phyloP scores from a whole-genome alignment of 2,329 filamentous ascomycete species.

The Sclerotiophoma versabilis region DNA sequence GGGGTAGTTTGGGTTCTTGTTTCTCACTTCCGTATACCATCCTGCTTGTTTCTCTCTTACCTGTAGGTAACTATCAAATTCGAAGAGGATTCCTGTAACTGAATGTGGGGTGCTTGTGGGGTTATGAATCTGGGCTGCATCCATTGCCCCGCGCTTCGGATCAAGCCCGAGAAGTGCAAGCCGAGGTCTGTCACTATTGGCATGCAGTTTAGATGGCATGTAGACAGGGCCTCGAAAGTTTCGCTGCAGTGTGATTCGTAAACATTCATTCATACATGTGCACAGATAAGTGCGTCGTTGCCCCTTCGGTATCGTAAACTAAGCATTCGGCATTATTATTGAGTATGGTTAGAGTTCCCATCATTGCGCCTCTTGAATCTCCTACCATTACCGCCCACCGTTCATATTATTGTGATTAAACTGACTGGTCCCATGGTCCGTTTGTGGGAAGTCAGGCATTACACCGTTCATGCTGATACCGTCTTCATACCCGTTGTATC shows the following conservation, averaged over 20 bases:
- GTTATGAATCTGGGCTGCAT: background rate
- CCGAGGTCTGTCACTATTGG: background rate
- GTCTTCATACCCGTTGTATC: conserved; percentile 46
- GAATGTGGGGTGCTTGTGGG: background rate
- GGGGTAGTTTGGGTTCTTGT: background rate
- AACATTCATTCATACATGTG: conserved; percentile 3
- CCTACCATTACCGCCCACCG: conserved; percentile 25
- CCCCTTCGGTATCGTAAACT: conserved; percentile 2
- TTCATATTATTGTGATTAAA: conserved; percentile 46
- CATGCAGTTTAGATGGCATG: background rate
- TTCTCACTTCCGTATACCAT: background rate
- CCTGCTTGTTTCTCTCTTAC: background rate
- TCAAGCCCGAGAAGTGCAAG: background rate
- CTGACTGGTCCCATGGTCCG: conserved; percentile 41
- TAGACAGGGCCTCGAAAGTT: background rate
- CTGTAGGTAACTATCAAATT: background rate
- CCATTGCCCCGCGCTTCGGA: background rate
- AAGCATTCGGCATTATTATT: conserved; percentile 16
- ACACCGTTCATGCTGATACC: conserved; percentile 50
- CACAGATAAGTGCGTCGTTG: background rate
- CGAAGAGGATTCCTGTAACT: no score
- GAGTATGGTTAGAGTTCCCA: background rate
- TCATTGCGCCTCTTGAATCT: background rate
- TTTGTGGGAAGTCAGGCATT: conserved; percentile 41
- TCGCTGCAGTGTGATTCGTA: background rate